Base-by-base conservation (phyloP, 352 stramenopile genomes). In the Pythium scleroteichum region DNA sequence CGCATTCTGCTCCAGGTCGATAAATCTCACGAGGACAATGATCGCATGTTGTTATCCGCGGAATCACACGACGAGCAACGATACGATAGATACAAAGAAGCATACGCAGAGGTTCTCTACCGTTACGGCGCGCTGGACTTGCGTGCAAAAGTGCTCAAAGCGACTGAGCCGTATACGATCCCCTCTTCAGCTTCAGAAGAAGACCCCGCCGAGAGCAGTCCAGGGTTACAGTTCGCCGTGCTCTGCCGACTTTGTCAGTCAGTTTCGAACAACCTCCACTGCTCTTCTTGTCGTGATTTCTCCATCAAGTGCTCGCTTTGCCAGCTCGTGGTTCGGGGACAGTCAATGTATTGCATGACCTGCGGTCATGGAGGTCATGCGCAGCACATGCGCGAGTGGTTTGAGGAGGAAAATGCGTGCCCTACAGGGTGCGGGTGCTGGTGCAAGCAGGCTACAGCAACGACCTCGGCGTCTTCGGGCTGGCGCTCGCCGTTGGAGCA, bases 341-440 rank as follows among this genome's bases (percentile, higher is more conserved):
- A 95, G 59, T 92, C 82, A 19, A 92, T 93, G 82, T 94, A 88
- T 55, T 95, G 86, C 58, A 87, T 94, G 69, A 88, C 77, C 0
- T 95, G 86, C 44, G 86, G 86, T 23, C 86, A 95, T 52, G 86
- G 86, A 23, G 86, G 86, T 47, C 86, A 95, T 48, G 75, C 75
- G 4, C 56, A 70, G 35, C 86, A 95, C 51, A 59, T 94, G 20
- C 82, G 77, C 50, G 78, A 79, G 32, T 95, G 86, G 86, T 95
- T 95, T 53, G 76, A 83, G 22, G 53, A 71, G 6, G 82, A 94
- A 59, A 83, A 78, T 13, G 66, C 75, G 29, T 95, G 86, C 58
- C 86, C 86, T 0, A 95, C 86, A 1, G 86, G 86, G 44, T 95
- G 86, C 32, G 83, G 86, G 19, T 95, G 85, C 66, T 93, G 83